Conservation (phyloP, 2,329 filamentous ascomycete species). For the Dothideomycetidae sp. region DNA sequence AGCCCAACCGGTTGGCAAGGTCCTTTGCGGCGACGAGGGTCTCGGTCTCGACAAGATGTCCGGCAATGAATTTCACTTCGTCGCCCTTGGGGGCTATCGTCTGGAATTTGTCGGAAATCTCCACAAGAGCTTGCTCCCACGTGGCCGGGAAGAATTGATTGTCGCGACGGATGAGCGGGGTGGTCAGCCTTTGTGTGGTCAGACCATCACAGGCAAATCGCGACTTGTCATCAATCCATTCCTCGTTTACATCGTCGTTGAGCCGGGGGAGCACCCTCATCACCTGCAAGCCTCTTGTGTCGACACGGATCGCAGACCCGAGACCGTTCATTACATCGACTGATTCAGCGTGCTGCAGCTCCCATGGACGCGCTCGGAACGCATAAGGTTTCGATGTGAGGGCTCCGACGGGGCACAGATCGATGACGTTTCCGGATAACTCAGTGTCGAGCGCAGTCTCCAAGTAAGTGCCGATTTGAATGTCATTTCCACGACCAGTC, state of each 20-base stretch:
- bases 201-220: constrained; percentile 93
- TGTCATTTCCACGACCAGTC: constrained; percentile 85
- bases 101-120: constrained; percentile 70
- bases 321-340: constrained; percentile 88
- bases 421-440: constrained; percentile 92
- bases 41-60: constrained; percentile 82
- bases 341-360: constrained; percentile 89
- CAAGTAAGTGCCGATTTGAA: constrained; percentile 96
- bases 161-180: constrained; percentile 74
- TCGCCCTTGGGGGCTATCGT: constrained; percentile 71
- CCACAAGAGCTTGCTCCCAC: constrained; percentile 88
- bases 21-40: constrained; percentile 95
- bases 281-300: constrained; percentile 85
- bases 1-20: constrained; percentile 87
- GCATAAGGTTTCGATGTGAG: constrained; percentile 96
- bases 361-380: constrained; percentile 93
- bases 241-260: constrained; percentile 97
- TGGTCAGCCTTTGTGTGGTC: constrained; percentile 89
- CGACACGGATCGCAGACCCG: constrained; percentile 87
- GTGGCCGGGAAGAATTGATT: constrained; percentile 84
- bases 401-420: constrained; percentile 93
- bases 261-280: constrained; percentile 87
- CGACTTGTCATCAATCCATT: constrained; percentile 99
- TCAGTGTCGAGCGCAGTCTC: constrained; percentile 90
- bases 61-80: constrained; percentile 91